Conservation (phyloP, 306 rosid genomes). For the Prunus fruticosa region DNA sequence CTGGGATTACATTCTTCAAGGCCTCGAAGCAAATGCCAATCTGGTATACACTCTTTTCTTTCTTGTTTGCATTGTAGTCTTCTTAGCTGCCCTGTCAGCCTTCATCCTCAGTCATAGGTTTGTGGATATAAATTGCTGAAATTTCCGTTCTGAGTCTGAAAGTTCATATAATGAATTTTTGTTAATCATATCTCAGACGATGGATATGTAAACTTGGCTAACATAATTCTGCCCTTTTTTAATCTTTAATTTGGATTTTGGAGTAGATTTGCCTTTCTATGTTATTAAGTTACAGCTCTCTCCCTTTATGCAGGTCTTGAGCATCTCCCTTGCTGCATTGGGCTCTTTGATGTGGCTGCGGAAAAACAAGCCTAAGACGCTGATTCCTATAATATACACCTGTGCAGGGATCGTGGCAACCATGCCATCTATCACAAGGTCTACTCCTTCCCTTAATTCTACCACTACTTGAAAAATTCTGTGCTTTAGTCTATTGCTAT, state of each 20-base stretch:
- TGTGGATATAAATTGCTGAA: neutral
- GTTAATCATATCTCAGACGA: neutral
- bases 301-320: conserved; percentile 60
- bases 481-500: neutral
- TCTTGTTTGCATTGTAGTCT: neutral
- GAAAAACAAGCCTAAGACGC: conserved; percentile 86
- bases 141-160: neutral
- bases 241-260: neutral
- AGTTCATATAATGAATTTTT: neutral
- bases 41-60: conserved; percentile 47
- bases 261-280: neutral
- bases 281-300: conserved; percentile 7
- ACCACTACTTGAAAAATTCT: neutral
- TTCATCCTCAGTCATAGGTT: conserved; percentile 5
- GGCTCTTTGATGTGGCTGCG: conserved; percentile 99
- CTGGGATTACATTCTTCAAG: conserved; percentile 95
- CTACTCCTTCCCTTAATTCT: conserved; percentile 15
- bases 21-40: conserved; percentile 97
- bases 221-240: neutral
- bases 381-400: conserved; percentile 82
- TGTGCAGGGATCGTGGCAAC: conserved; percentile 84
- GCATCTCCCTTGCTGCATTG: conserved; percentile 93
- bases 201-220: neutral
- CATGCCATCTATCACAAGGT: conserved; percentile 99
- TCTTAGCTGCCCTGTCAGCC: neutral